Evolutionary conservation across 495 filamentous ascomycete species (phyloP).

Genomic region (Aspergillus bertholletiae): DNA sequence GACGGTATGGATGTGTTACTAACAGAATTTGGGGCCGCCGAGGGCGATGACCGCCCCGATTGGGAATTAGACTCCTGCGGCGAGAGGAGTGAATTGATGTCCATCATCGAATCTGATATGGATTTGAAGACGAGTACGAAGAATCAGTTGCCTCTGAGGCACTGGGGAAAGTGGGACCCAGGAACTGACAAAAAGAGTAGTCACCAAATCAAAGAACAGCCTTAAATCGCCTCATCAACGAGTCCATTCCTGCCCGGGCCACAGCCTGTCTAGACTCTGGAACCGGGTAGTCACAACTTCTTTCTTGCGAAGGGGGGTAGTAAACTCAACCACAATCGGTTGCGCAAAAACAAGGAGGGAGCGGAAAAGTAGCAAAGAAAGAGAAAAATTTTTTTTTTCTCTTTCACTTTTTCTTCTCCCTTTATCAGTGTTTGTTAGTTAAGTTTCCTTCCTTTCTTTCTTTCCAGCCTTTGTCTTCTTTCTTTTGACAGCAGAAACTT

Average conservation of each 20-base stretch:
- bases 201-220: slow-evolving; percentile 31
- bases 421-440: too few species aligned
- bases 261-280: slow-evolving; percentile 20
- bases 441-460: too few species aligned
- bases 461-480: neutral
- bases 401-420: slow-evolving; percentile 2
- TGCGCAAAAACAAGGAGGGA: slow-evolving; percentile 5
- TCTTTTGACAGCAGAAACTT: slow-evolving; percentile 3
- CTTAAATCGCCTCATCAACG: slow-evolving; percentile 34
- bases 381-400: slow-evolving; percentile 1
- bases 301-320: neutral
- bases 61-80: slow-evolving; percentile 59
- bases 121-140: neutral
- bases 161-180: neutral
- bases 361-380: neutral
- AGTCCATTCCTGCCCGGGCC: slow-evolving; percentile 43
- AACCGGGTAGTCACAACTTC: neutral
- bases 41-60: slow-evolving; percentile 40
- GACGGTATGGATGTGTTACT: slow-evolving; percentile 24
- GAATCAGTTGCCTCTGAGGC: neutral
- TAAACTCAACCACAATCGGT: neutral
- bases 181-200: slow-evolving; percentile 18
- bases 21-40: slow-evolving; percentile 28
- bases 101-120: slow-evolving; percentile 45
- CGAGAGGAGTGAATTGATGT: slow-evolving; percentile 71